Conservation (phyloP, 371 early-diverging fungal species). For the Syncephalastrum monosporum region DNA sequence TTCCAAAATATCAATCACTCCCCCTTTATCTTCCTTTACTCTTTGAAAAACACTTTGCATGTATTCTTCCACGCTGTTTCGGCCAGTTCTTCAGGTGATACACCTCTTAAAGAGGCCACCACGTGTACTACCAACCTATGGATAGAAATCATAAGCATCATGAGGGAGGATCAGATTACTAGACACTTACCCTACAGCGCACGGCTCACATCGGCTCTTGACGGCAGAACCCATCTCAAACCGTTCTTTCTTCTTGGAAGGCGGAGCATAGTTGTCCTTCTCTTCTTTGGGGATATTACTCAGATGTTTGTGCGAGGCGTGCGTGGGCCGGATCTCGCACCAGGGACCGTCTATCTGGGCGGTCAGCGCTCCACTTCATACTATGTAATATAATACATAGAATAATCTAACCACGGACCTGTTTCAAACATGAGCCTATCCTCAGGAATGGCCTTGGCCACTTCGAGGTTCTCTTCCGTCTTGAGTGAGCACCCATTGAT, state of each 20-base stretch:
- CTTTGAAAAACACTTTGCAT: conserved; percentile 49
- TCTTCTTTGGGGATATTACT: conserved; percentile 30
- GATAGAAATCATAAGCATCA: neutral
- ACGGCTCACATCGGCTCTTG: conserved; percentile 89
- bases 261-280: conserved; percentile 37
- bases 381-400: no score
- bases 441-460: conserved; percentile 79
- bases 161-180: neutral
- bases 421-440: conserved; percentile 93
- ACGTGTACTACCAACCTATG: conserved; percentile 60
- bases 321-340: conserved; percentile 93
- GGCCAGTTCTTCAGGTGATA: conserved; percentile 50
- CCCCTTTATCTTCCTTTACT: no score
- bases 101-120: conserved; percentile 54
- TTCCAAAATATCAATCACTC: no score
- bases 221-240: conserved; percentile 72
- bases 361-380: neutral
- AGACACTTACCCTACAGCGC: conserved; percentile 61
- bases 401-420: conserved; percentile 23
- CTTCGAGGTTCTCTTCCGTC: conserved; percentile 81
- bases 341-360: conserved; percentile 78
- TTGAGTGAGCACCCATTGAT: conserved; percentile 97
- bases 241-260: conserved; percentile 71
- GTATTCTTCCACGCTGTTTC: conserved; percentile 63
- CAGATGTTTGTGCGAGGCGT: conserved; percentile 73